Evolutionary conservation across 352 stramenopile genomes (phyloP).

Genomic region (Phytophthora gonapodyides): DNA sequence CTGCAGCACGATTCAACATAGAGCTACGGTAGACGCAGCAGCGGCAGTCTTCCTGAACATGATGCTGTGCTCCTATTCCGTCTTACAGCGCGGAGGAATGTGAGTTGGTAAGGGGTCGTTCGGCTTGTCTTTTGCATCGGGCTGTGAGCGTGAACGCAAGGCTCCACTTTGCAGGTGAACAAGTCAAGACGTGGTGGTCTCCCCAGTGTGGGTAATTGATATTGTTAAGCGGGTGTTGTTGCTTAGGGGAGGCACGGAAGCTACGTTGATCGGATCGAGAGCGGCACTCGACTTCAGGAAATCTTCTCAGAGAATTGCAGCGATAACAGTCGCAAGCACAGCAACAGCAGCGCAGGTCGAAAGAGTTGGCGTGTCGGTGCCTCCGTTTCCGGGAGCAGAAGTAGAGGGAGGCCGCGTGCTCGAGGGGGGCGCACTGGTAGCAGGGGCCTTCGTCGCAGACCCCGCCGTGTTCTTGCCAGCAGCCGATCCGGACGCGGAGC

Average conservation of each 20-base stretch:
- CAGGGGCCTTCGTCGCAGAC: conserved; percentile 1
- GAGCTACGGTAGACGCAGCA: conserved; percentile 18
- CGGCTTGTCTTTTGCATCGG: no score
- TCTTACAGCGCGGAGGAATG: neutral
- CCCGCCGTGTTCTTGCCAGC: neutral
- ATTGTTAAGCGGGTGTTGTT: neutral
- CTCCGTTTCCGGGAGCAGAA: conserved; percentile 17
- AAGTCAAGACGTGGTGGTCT: no score
- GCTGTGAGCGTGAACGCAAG: no score
- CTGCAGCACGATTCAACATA: conserved; percentile 55
- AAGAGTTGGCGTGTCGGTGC: conserved; percentile 11
- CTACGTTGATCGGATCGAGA: neutral
- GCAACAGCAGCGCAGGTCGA: conserved; percentile 17
- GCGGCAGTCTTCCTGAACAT: conserved; percentile 19
- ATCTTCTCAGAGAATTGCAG: conserved; percentile 24
- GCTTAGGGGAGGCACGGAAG: neutral
- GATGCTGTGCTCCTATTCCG: conserved; percentile 24
- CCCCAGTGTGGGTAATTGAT: no score
- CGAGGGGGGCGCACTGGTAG: conserved; percentile 17
- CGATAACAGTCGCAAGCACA: conserved; percentile 22
- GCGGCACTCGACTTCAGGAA: neutral
- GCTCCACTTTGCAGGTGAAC: no score
- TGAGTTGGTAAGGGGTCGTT: no score
- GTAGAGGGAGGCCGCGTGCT: conserved; percentile 1
- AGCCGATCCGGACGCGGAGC: conserved; percentile 12